Percentiles rank a stretch among this genome's conserved stretches.
These are phyloP conservation scores for Aspergillus unguis DNA, from an alignment of 2,329 filamentous ascomycete species.

Conservation along the genomic window DNA sequence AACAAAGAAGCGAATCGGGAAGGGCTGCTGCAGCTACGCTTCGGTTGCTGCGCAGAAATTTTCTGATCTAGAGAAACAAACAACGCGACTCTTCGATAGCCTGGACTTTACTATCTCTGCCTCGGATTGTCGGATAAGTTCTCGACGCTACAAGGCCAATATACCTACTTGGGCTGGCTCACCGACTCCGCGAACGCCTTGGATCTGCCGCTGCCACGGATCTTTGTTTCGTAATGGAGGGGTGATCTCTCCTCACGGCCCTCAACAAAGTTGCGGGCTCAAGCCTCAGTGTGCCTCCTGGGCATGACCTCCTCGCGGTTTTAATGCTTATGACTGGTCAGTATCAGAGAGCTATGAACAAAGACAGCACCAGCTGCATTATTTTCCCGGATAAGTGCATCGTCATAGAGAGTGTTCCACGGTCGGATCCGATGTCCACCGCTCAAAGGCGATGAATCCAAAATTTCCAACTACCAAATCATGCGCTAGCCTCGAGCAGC, in stretches of 20 bases:
- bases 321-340: neutral
- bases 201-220: neutral
- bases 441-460: slow-evolving; percentile 3
- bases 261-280: neutral
- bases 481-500: slow-evolving; percentile 3
- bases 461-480: neutral
- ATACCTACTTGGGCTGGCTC: neutral
- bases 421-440: slow-evolving; percentile 9
- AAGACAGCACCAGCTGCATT: slow-evolving; percentile 8
- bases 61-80: slow-evolving; percentile 9
- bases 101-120: neutral
- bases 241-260: neutral
- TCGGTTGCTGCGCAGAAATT: slow-evolving; percentile 20
- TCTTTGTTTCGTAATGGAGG: slow-evolving; percentile 1
- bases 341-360: neutral
- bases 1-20: slow-evolving; percentile 20
- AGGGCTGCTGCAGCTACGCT: slow-evolving; percentile 13
- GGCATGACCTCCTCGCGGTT: neutral
- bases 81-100: neutral
- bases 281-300: neutral
- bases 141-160: neutral
- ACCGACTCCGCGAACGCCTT: slow-evolving; percentile 2
- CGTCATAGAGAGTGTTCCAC: slow-evolving; percentile 14
- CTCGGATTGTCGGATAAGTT: neutral
- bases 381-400: slow-evolving; percentile 16